Base-by-base conservation (phyloP, 192 early-diverging fungal genomes). In the Backusella sp. region DNA sequence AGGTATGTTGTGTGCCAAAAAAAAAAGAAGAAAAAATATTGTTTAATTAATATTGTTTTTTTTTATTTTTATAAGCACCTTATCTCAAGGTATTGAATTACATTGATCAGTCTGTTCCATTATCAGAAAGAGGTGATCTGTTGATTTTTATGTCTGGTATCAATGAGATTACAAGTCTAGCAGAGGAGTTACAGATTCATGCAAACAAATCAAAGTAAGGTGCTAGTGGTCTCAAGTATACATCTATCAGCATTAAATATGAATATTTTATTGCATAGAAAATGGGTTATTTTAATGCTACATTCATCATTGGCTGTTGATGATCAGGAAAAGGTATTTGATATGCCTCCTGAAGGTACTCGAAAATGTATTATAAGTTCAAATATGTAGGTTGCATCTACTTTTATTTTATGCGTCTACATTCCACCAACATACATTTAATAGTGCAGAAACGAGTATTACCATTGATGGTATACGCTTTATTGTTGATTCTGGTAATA, bases 321-420 rank as follows among this genome's bases (percentile, higher is more conserved):
- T 52, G 90, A 92, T 39, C 91, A 92, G 72, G 91, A 92, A 42
- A 92, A 93, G 73, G 82, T 91, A 1, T 90, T 90, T 80, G 88
- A 90, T 68, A 77, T 90, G 28, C 75, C 89, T n/a, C 89, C 90
- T 0, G 79, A 86, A 73, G 86, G 90, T 19, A 66, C 87, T 8
- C 72, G 88, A 34, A 90, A 90, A 70, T 91, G 88, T 73, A 91
- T 91, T 23, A 77, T 91, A 23, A 86, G 85, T 32, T 91, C 90
- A 41, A 91, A 90, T 66, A 90, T 90, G 76, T 84, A 82, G 62
- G 86, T 79, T 17, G 44, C 56, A 32, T 15, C 12, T 71, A 4
- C 12, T 34, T 19, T 35, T 21, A 6, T n/a, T 19, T 23, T 26
- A 56, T 56, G 8, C 37, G 8, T 68, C 4, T 68, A 44, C 42